Evolutionary conservation across 2,329 filamentous ascomycete species (phyloP).

Genomic region (Ophioceras dolichostomum): DNA sequence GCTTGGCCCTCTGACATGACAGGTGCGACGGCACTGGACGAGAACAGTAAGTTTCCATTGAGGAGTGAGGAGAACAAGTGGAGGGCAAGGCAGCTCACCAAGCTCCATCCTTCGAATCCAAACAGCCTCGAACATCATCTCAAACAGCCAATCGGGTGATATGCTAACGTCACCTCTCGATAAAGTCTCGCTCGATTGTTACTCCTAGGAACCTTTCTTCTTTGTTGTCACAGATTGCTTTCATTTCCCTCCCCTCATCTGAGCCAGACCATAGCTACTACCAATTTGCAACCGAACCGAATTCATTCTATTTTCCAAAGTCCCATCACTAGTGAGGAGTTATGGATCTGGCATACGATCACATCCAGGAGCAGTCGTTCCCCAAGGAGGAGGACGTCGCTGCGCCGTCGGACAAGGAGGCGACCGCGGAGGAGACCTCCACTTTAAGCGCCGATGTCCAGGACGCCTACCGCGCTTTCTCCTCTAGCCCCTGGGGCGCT

Average conservation of each 20-base stretch:
- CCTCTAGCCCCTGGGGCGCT: conserved; percentile 81
- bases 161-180: too few species aligned
- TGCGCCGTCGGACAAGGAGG: conserved; percentile 23
- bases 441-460: conserved; percentile 81
- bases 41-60: too few species aligned
- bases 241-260: too few species aligned
- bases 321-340: conserved; percentile 1
- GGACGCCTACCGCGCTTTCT: conserved; percentile 90
- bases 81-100: too few species aligned
- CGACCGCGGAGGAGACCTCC: conserved; percentile 22
- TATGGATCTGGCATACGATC: conserved; percentile 97
- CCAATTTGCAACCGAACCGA: too few species aligned
- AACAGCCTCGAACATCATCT: background rate
- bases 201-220: too few species aligned
- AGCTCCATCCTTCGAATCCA: background rate
- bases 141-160: background rate
- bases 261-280: too few species aligned
- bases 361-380: conserved; percentile 77
- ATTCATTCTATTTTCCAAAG: background rate
- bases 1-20: too few species aligned
- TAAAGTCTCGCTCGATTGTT: background rate
- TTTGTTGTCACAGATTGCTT: too few species aligned
- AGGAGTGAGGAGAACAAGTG: too few species aligned
- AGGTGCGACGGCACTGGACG: background rate
- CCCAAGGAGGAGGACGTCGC: conserved; percentile 34